Conservation (phyloP, 345 rosid species). For the Gossypium anomalum region DNA sequence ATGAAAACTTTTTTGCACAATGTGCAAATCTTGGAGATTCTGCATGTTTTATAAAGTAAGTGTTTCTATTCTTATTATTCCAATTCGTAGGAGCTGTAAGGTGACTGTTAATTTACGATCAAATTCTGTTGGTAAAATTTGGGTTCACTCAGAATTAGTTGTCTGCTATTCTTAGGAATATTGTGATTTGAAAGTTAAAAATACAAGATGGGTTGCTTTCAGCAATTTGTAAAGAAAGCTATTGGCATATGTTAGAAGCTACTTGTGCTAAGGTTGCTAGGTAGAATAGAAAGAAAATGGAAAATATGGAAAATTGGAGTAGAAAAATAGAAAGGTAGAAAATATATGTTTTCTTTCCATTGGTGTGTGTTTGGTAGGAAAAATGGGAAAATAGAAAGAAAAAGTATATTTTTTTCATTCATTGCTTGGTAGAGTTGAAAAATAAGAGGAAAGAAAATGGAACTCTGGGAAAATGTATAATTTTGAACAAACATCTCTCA, state of each 20-base stretch:
- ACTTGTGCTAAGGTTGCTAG: neutral
- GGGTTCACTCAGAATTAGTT: too few relatives aligned
- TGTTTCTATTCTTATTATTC: conserved; percentile 12
- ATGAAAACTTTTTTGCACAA: conserved; percentile 56
- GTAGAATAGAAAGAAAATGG: too few relatives aligned
- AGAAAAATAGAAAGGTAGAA: too few relatives aligned
- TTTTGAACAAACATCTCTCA: too few relatives aligned
- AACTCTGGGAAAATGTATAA: too few relatives aligned
- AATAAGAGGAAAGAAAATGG: too few relatives aligned
- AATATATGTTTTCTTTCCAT: too few relatives aligned
- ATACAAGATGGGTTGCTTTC: neutral
- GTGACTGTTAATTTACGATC: neutral
- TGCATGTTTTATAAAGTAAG: conserved; percentile 78
- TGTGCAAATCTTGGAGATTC: conserved; percentile 98
- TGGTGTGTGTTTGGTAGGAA: too few relatives aligned
- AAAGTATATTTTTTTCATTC: too few relatives aligned
- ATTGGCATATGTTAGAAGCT: conserved; percentile 36
- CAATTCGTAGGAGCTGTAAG: neutral
- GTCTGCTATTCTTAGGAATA: neutral
- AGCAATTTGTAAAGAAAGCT: neutral
- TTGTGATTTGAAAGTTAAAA: neutral
- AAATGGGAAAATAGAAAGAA: too few relatives aligned
- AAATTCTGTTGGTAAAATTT: neutral
- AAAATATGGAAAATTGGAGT: too few relatives aligned
- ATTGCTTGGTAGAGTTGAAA: too few relatives aligned